Percentiles rank a stretch among this genome's conserved stretches.
Conservation (phyloP, 2,329 filamentous ascomycete species). For the Furcasterigmium furcatum region DNA sequence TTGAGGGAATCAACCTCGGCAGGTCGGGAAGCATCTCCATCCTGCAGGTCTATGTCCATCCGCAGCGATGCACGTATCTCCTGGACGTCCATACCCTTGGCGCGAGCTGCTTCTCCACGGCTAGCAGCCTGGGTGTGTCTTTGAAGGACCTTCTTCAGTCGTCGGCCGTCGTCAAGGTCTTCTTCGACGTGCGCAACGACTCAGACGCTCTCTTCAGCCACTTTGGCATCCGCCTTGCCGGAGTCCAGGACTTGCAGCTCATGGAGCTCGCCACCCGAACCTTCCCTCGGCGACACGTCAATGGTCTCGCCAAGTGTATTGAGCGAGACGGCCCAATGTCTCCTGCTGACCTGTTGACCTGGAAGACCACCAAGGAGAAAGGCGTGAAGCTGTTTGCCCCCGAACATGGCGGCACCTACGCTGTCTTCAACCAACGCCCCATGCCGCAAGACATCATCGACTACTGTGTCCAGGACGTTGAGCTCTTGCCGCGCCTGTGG, state of each 20-base stretch:
- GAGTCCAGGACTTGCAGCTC: slow-evolving; percentile 51
- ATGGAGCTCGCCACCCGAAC: slow-evolving; percentile 43
- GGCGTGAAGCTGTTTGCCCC: slow-evolving; percentile 35
- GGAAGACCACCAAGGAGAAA: slow-evolving; percentile 29
- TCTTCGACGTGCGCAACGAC: slow-evolving; percentile 58
- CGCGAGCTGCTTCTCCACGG: slow-evolving; percentile 20
- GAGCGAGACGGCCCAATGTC: slow-evolving; percentile 17
- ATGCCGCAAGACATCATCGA: slow-evolving; percentile 28
- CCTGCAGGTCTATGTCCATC: slow-evolving; percentile 32
- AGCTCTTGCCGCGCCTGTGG: slow-evolving; percentile 31
- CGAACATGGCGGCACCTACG: slow-evolving; percentile 36
- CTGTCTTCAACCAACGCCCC: slow-evolving; percentile 44
- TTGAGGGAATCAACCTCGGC: slow-evolving; percentile 42
- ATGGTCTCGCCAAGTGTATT: slow-evolving; percentile 25
- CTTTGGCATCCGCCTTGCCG: slow-evolving; percentile 36
- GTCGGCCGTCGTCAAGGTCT: slow-evolving; percentile 38
- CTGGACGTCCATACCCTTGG: slow-evolving; percentile 39
- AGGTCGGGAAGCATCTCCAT: slow-evolving; percentile 41
- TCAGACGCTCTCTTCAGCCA: slow-evolving; percentile 50
- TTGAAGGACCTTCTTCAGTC: slow-evolving; percentile 43
- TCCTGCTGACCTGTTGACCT: slow-evolving; percentile 16
- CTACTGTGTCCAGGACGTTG: slow-evolving; percentile 47
- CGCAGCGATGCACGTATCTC: slow-evolving; percentile 29
- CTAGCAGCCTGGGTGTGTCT: slow-evolving; percentile 5
- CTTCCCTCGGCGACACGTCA: slow-evolving; percentile 10